Evolutionary conservation across 768 basidiomycete genomes (phyloP).

Genomic region (Mycena galericulata): DNA sequence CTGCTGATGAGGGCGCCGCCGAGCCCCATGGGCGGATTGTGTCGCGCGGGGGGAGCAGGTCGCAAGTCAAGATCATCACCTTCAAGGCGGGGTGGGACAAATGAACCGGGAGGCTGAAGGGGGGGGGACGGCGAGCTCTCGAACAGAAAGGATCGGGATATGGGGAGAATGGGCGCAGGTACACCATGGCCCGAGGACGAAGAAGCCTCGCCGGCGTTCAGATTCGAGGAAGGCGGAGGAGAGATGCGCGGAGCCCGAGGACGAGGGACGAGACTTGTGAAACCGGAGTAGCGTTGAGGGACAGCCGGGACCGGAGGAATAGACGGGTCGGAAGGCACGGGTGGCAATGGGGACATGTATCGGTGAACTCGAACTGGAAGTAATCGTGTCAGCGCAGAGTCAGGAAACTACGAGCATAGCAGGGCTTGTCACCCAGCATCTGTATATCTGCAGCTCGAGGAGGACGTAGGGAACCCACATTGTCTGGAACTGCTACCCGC

Average conservation of each 20-base stretch:
- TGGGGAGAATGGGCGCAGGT: conserved; percentile 39
- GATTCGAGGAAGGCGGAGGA: conserved; percentile 62
- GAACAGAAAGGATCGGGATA: conserved; percentile 23
- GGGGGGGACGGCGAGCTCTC: conserved; percentile 35
- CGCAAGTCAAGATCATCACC: neutral
- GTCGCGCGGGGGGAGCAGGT: conserved; percentile 33
- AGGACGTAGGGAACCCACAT: neutral
- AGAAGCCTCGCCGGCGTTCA: conserved; percentile 41
- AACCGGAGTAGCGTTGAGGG: conserved; percentile 50
- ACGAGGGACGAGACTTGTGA: conserved; percentile 47
- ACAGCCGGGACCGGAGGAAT: conserved; percentile 71
- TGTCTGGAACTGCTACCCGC: neutral
- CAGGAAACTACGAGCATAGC: neutral
- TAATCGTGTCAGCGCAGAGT: neutral
- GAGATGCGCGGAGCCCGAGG: conserved; percentile 47
- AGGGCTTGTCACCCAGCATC: no score
- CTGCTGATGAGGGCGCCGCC: conserved; percentile 71
- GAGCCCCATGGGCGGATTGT: conserved; percentile 70
- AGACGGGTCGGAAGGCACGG: conserved; percentile 39
- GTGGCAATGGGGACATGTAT: conserved; percentile 64
- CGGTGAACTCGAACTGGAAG: conserved; percentile 42
- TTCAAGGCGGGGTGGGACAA: conserved; percentile 41
- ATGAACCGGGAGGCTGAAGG: conserved; percentile 58
- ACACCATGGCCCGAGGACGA: conserved; percentile 54
- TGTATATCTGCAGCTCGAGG: no score